These are phyloP conservation scores for Neurospora sp. DNA, from an alignment of 495 filamentous ascomycete species.

Conservation along the genomic window DNA sequence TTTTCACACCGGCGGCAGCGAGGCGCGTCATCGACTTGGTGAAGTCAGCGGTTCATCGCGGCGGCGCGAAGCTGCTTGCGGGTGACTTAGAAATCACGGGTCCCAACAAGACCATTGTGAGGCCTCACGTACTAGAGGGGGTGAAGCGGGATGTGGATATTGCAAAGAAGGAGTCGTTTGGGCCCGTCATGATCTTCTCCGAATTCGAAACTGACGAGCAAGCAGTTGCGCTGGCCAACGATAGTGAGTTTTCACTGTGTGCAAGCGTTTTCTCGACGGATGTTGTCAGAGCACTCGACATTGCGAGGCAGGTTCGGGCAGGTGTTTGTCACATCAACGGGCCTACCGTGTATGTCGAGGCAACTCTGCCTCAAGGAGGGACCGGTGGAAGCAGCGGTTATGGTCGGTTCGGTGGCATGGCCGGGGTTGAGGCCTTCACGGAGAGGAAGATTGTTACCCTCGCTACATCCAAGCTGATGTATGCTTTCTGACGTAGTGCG, in stretches of 20 bases:
- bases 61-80: constrained; percentile 21
- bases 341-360: constrained; percentile 26
- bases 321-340: constrained; percentile 27
- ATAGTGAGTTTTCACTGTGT: constrained; percentile 25
- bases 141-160: constrained; percentile 23
- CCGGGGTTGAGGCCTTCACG: constrained; percentile 22
- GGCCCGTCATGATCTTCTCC: constrained; percentile 22
- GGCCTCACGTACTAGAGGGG: constrained; percentile 21
- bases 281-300: constrained; percentile 20
- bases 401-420: constrained; percentile 27
- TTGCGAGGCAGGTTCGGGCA: constrained; percentile 19
- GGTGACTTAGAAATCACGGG: constrained; percentile 17
- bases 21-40: constrained; percentile 48
- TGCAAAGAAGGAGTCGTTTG: constrained; percentile 24
- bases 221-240: constrained; percentile 22
- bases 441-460: constrained; percentile 25
- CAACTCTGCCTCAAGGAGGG: constrained; percentile 25
- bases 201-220: constrained; percentile 23
- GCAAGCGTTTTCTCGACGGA: constrained; percentile 25
- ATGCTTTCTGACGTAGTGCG: constrained; percentile 10
- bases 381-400: constrained; percentile 27
- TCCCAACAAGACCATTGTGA: constrained; percentile 19
- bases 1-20: constrained; percentile 44
- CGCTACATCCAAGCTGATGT: constrained; percentile 16
- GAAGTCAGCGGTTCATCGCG: constrained; percentile 36